These are phyloP conservation scores for Ustilago vetiveriae DNA, from an alignment of 1,284 basidiomycete species.

Conservation along the genomic window DNA sequence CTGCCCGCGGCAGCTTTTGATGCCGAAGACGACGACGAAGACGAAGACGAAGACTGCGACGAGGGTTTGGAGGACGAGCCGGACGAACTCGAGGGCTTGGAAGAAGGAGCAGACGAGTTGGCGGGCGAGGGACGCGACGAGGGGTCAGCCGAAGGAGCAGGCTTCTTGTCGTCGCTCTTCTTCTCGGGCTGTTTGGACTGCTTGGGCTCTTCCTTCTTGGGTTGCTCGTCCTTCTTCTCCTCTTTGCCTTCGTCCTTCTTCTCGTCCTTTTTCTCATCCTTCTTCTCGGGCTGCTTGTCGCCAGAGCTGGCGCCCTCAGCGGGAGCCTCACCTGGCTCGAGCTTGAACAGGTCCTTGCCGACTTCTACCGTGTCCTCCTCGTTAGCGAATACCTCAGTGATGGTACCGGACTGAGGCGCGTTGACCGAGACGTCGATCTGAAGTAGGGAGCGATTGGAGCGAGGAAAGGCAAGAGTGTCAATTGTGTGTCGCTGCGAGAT, in stretches of 20 bases:
- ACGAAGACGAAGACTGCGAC: slow-evolving; percentile 5
- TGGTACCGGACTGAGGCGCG: slow-evolving; percentile 86
- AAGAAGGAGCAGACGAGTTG: slow-evolving; percentile 20
- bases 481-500: too few species aligned
- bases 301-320: slow-evolving; percentile 71
- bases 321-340: slow-evolving; percentile 78
- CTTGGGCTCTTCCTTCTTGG: slow-evolving; percentile 53
- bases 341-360: slow-evolving; percentile 91
- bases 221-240: slow-evolving; percentile 66
- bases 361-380: slow-evolving; percentile 95
- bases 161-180: slow-evolving; percentile 68
- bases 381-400: slow-evolving; percentile 83
- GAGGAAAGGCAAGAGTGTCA: not conserved
- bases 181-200: slow-evolving; percentile 66
- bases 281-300: slow-evolving; percentile 68
- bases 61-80: slow-evolving; percentile 17
- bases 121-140: slow-evolving; percentile 27
- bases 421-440: slow-evolving; percentile 98
- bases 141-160: slow-evolving; percentile 30
- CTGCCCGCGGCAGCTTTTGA: slow-evolving; percentile 60
- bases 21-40: slow-evolving; percentile 20
- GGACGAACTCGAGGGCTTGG: slow-evolving; percentile 28
- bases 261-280: slow-evolving; percentile 50
- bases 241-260: slow-evolving; percentile 60
- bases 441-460: not conserved